phyloP scores from a whole-genome alignment of 2,329 filamentous ascomycete species.

The Beauveria medogensis region DNA sequence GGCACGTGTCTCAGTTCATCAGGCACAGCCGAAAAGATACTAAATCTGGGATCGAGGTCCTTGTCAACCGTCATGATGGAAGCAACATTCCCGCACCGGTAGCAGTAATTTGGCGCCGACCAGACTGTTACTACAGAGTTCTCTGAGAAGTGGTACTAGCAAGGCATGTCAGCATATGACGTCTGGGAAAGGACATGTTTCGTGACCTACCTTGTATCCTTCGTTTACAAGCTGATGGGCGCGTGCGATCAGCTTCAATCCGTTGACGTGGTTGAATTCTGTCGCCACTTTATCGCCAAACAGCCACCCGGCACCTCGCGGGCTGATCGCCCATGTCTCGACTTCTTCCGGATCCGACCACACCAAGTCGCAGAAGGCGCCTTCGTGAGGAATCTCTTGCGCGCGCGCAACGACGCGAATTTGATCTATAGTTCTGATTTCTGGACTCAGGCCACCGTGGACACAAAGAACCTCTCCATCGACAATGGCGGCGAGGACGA shows the following conservation, averaged over 20 bases:
- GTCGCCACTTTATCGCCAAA: slow-evolving; percentile 96
- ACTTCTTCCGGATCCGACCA: slow-evolving; percentile 98
- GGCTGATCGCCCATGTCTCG: slow-evolving; percentile 92
- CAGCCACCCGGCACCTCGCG: slow-evolving; percentile 91
- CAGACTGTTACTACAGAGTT: slow-evolving; percentile 96
- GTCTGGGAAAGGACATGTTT: neutral
- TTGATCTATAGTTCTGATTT: slow-evolving; percentile 96
- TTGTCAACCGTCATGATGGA: slow-evolving; percentile 90
- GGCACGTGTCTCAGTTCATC: slow-evolving; percentile 77
- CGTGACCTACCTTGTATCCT: slow-evolving; percentile 71
- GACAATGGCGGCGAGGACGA: slow-evolving; percentile 93
- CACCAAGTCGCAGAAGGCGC: slow-evolving; percentile 94
- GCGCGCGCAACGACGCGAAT: slow-evolving; percentile 98
- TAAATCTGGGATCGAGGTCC: slow-evolving; percentile 83
- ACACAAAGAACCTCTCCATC: slow-evolving; percentile 98
- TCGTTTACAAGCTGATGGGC: slow-evolving; percentile 99
- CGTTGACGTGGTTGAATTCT: slow-evolving; percentile 96
- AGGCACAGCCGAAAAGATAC: slow-evolving; percentile 83
- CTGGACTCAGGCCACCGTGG: slow-evolving; percentile 80
- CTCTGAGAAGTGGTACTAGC: slow-evolving; percentile 82
- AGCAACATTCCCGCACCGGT: slow-evolving; percentile 91
- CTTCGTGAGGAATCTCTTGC: slow-evolving; percentile 95
- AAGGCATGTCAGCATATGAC: neutral
- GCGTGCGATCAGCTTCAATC: slow-evolving; percentile 87
- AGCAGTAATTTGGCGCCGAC: slow-evolving; percentile 95